phyloP scores from a whole-genome alignment of 371 early-diverging fungal genomes.

The Mucor racemosus region DNA sequence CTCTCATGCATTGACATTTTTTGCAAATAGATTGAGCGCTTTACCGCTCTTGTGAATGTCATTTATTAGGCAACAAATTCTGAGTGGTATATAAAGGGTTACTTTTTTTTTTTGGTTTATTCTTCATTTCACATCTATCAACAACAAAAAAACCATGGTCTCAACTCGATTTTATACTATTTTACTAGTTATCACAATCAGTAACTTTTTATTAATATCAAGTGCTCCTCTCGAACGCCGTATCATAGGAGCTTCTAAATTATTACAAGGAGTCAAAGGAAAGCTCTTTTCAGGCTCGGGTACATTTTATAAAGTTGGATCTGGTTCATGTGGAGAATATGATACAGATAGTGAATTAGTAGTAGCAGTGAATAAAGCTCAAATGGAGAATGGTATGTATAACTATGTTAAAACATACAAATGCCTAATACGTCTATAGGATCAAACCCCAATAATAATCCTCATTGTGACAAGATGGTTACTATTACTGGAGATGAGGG shows the following conservation, averaged over 20 bases:
- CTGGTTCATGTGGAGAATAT: constrained; percentile 45
- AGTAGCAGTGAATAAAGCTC: constrained; percentile 40
- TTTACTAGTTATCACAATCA: not conserved
- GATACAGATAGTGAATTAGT: constrained; percentile 37
- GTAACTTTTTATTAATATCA: not conserved
- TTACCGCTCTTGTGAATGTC: not conserved
- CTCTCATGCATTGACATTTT: not conserved
- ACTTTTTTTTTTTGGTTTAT: not conserved
- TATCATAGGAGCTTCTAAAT: not conserved
- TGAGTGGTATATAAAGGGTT: not conserved
- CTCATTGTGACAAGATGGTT: constrained; percentile 37
- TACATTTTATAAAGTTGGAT: constrained; percentile 41
- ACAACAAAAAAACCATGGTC: not conserved
- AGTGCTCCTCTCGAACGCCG: constrained; percentile 1
- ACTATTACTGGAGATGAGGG: constrained; percentile 35
- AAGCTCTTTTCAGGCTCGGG: constrained; percentile 31
- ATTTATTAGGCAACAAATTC: not conserved
- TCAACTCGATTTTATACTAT: not conserved
- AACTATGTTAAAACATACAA: not conserved
- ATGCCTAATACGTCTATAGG: constrained; percentile 19
- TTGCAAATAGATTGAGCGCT: not conserved
- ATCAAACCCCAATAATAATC: constrained; percentile 44
- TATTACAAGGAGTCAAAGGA: not conserved
- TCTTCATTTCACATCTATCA: not conserved
- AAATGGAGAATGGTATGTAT: constrained; percentile 47